Evolutionary conservation across 1,284 basidiomycete genomes (phyloP).

Genomic region (Entoloma clypeatum): DNA sequence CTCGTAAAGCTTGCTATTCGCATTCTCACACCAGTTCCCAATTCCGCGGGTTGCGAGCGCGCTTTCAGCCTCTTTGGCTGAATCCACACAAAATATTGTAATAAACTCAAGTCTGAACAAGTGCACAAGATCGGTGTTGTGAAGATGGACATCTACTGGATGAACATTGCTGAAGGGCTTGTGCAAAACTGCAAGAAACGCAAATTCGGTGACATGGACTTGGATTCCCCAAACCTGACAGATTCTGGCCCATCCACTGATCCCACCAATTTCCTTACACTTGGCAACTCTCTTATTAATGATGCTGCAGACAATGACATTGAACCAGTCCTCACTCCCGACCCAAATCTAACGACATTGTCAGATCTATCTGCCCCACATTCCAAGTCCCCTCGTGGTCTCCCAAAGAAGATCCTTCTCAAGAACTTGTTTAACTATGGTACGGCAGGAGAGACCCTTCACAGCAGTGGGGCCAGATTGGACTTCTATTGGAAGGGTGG

Average conservation of each 20-base stretch:
- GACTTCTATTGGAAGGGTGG: conserved; percentile 10
- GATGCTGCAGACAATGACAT: neutral
- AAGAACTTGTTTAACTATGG: neutral
- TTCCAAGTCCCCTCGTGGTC: neutral
- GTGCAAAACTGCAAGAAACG: neutral
- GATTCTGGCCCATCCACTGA: neutral
- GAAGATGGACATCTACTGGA: conserved; percentile 4
- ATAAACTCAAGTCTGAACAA: conserved; percentile 5
- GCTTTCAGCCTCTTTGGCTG: conserved; percentile 7
- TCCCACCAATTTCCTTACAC: neutral
- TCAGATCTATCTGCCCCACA: neutral
- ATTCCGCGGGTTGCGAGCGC: conserved; percentile 9
- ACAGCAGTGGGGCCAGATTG: neutral
- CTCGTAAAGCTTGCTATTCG: conserved; percentile 9
- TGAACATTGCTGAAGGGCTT: neutral
- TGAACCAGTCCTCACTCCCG: neutral
- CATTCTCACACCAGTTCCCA: conserved; percentile 5
- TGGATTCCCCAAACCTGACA: neutral
- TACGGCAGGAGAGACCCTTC: neutral
- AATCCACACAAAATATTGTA: conserved; percentile 9
- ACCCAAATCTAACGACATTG: neutral
- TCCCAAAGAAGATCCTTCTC: neutral
- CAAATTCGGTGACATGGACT: conserved; percentile 1
- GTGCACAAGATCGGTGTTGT: conserved; percentile 9
- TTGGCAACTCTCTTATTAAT: neutral